phyloP scores from a whole-genome alignment of 768 basidiomycete genomes.

The Tulasnella sp. region DNA sequence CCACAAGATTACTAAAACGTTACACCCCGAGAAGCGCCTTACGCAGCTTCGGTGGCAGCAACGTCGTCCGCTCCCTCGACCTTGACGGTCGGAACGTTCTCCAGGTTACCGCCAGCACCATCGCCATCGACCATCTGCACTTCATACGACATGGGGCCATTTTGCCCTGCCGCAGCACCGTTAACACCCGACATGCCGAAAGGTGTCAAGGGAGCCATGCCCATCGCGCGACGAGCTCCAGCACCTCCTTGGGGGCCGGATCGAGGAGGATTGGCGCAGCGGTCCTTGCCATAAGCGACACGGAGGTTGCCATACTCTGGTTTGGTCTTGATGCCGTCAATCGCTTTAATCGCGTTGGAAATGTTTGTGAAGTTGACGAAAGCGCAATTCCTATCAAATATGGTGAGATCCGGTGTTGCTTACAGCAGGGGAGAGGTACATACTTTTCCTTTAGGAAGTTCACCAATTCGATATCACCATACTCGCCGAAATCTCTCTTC shows the following conservation, averaged over 20 bases:
- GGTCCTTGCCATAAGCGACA: conserved; percentile 90
- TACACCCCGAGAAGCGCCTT: no score
- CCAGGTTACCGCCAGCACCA: not conserved
- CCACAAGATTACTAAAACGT: no score
- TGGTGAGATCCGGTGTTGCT: conserved; percentile 12
- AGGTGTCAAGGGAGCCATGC: not conserved
- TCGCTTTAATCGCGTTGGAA: conserved; percentile 94
- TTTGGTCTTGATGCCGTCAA: conserved; percentile 85
- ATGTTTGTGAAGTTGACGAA: conserved; percentile 96
- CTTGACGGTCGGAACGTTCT: conserved; percentile 7
- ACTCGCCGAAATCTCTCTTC: conserved; percentile 88
- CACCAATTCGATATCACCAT: conserved; percentile 91
- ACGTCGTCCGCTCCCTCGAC: conserved; percentile 1
- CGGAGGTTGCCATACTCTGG: conserved; percentile 81
- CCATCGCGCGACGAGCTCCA: conserved; percentile 3
- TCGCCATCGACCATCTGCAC: conserved; percentile 14
- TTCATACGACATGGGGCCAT: not conserved
- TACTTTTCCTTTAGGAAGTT: conserved; percentile 92
- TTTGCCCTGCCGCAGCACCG: not conserved
- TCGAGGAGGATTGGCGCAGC: conserved; percentile 85
- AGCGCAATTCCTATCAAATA: conserved; percentile 63
- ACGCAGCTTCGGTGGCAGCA: no score
- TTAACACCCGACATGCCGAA: conserved; percentile 1
- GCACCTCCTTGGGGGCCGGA: conserved; percentile 18
- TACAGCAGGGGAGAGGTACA: conserved; percentile 25